phyloP scores from a whole-genome alignment of 306 rosid genomes.

The Fragaria vesca region DNA sequence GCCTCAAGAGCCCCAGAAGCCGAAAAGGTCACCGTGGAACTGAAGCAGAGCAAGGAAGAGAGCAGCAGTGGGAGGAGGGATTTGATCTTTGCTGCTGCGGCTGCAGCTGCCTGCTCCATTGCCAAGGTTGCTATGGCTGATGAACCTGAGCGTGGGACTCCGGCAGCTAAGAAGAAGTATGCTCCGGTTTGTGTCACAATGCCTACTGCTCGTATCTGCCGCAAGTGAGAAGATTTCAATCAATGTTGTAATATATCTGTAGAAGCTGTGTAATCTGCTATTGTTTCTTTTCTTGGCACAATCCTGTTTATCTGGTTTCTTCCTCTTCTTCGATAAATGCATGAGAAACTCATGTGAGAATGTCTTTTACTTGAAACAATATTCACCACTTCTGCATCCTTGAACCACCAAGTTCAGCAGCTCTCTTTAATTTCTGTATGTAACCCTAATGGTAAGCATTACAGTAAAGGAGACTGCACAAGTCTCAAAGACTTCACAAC shows the following conservation, averaged over 20 bases:
- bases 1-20: conserved; percentile 33
- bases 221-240: conserved; percentile 31
- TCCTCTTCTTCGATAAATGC: conserved; percentile 11
- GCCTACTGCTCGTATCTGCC: conserved; percentile 71
- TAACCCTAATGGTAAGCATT: not conserved
- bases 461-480: not conserved
- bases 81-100: conserved; percentile 45
- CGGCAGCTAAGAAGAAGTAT: conserved; percentile 59
- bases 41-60: conserved; percentile 33
- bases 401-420: not conserved
- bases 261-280: conserved; percentile 18
- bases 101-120: conserved; percentile 43
- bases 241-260: conserved; percentile 23
- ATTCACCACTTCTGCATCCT: not conserved
- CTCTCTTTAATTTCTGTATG: not conserved
- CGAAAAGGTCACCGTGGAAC: conserved; percentile 25
- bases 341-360: not conserved
- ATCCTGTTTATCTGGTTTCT: conserved; percentile 9
- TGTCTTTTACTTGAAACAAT: not conserved
- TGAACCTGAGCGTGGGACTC: conserved; percentile 50
- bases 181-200: conserved; percentile 50
- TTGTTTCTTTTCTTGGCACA: not conserved
- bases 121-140: conserved; percentile 53
- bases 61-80: conserved; percentile 51
- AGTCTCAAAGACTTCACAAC: not conserved